These are phyloP conservation scores for Pseudogymnoascus sp. DNA, from an alignment of 2,329 filamentous ascomycete species.

Conservation along the genomic window DNA sequence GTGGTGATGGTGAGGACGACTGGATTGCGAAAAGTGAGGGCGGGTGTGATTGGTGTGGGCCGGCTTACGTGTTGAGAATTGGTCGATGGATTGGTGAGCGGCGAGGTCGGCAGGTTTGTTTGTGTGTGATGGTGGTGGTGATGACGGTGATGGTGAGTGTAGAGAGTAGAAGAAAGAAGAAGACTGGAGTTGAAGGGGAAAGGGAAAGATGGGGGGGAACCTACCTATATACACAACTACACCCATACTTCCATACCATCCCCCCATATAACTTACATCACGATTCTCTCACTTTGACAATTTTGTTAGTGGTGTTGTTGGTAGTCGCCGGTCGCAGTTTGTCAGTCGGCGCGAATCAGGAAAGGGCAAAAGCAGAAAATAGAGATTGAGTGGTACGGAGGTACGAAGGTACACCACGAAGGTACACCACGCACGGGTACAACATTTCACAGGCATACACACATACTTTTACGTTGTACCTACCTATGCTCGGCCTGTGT, in stretches of 20 bases:
- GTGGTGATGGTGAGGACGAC: neutral
- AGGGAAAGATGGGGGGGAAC: neutral
- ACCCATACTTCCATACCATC: neutral
- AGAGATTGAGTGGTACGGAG: neutral
- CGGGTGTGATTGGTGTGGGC: neutral
- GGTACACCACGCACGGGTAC: neutral
- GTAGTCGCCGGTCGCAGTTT: neutral
- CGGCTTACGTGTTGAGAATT: neutral
- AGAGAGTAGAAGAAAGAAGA: neutral
- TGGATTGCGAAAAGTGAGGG: neutral
- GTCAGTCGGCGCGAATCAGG: neutral
- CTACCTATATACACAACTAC: neutral
- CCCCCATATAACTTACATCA: neutral
- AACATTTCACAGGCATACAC: neutral
- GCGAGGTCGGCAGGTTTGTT: neutral
- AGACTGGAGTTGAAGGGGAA: neutral
- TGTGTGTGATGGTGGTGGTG: neutral
- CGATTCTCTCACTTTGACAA: neutral
- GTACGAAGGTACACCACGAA: neutral
- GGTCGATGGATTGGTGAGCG: neutral
- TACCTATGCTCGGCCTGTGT: neutral
- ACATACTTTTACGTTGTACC: neutral
- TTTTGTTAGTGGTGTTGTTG: neutral
- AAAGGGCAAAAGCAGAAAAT: neutral
- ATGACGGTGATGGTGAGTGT: neutral